Evolutionary conservation across 2,329 filamentous ascomycete species (phyloP), one percentile per base, ranked within the genome.

Genomic region (Sarocladium strictum): DNA sequence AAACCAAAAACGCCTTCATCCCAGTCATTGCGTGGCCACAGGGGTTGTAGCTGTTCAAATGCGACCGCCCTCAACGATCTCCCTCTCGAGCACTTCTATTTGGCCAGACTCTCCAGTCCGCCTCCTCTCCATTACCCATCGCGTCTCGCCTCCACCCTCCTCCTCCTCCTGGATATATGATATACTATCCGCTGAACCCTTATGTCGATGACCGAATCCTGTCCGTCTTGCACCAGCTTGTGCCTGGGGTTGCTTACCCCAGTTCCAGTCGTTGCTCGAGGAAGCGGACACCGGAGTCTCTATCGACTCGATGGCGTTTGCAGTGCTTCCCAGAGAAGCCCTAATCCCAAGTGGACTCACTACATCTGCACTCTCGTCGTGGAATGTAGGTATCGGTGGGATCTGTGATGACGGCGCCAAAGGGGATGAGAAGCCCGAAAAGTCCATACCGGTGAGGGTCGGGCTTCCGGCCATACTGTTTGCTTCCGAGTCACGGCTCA

Each of bases 81-180:
- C 81, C 53, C 85, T 72, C 43, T 80, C 84, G 3, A 87, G 67
- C n/a, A 88, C 67, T 63, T 87, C 83, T 53, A 85, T 68, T 65
- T 86, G 77, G 1, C 85, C 86, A 56, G 74, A 78, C 61, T 89
- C 85, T 1, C 76, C 82, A 2, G 84, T 87, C 33, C 86, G 72
- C 53, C 86, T 75, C 33, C 86, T 71, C 67, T 90, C 87, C 60
- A 90, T 72, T 7, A 90, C 80, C 87, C 86, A 90, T 45, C 84
- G 72, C 54, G 76, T 78, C 59, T 80, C 79, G 1, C 77, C 79
- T 9, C 76, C 76, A 2, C 80, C 75, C 45, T 84, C 81, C n/a
- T 53, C 81, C n/a, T 53, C 50, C 62, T 86, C 83, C 57, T 85
- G 82, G 47, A 78, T 78, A 65, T 90, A 90, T 6, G 85, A 85